Base-by-base conservation (phyloP, 176 grass and related monocot genomes). In the Avena insularis region DNA sequence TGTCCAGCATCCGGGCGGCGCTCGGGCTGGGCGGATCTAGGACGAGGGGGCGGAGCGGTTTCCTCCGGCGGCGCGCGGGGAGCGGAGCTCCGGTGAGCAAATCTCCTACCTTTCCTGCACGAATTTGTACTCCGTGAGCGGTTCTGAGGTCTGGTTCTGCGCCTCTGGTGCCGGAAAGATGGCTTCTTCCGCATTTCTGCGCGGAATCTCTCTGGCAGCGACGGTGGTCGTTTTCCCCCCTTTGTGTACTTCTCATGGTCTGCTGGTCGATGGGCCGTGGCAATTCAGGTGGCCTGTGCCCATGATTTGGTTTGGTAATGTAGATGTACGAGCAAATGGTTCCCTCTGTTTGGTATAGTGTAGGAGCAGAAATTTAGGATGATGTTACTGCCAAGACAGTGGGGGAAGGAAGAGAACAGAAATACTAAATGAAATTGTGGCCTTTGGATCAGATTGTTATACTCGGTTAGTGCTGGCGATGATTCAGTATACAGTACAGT, bases 1-100 rank as follows among this genome's bases (percentile, higher is more conserved):
- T 74, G 33, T 1, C 9, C 46, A 2, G 2, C 13, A n/a, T 80
- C 56, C 21, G 64, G 73, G 80, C 56, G 47, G 79, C n/a, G 47
- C 19, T 80, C 47, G 21, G 11, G 17, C 76, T 16, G 17, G 67
- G 55, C 53, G 80, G 89, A 90, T 83, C 84, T 87, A 73, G 84
- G 55, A 82, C 51, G 36, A 64, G 12, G 43, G 48, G 23, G 45
- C 3, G 43, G 13, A 68, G 78, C 27, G 60, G 38, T 59, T 82
- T 86, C 79, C 70, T 78, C 64, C 1, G 12, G 49, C 4, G 53
- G 49, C 4, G 27, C 63, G 12, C 49, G 3, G 71, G 65, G 56
- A 6, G 29, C n/a, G 62, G 17, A 33, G 40, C 47, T 74, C 64
- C 27, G 89, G 89, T 91, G 67, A 31, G 85, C 49, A 13, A 65